Evolutionary conservation across 805 yeast genomes (phyloP), one percentile per base, ranked within the genome.

Genomic region (Debaryomyces tyrocola): DNA sequence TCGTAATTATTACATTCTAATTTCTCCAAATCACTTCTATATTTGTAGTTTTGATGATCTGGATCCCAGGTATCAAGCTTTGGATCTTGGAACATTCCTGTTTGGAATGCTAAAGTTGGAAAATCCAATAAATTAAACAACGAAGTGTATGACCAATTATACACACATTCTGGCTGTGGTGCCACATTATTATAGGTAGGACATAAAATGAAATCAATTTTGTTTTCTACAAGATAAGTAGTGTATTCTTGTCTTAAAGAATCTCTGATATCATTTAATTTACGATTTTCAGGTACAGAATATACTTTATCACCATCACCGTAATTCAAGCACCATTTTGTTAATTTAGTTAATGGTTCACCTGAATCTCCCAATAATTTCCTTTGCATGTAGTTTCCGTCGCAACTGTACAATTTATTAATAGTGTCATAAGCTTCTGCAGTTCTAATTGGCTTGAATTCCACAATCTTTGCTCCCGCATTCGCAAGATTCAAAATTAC

Each of bases 141-240:
- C 2, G 90, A 69, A 5, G 92, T 85, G 71, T 87, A 87, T 3
- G 91, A 86, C 91, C 94, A 87, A 65, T 85, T 85, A 62, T 78
- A 79, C 6, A 85, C 77, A 43, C 76, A 73, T 40, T 77, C 79
- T 18, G 85, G 80, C 44, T 75, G 76, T 37, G 90, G 88, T n/a
- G 94, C 89, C 42, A 82, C 83, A 51, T 85, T 84, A 46, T 77
- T 79, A 63, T 83, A 82, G 6, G 83, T 77, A 49, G 92, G 91
- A 43, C 85, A 77, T 38, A 87, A 64, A 48, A 87, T 74, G 57
- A 83, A 79, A 57, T 87, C 91, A 40, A 86, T 75, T 43, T 76
- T 75, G 58, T 82, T 73, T 20, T 75, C 63, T 48, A 77, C 71
- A 59, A 85, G 73, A 58, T 68, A 75, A 39, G 78, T 74, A 40